Conservation (phyloP, 2,329 filamentous ascomycete species). For the Fusarium redolens region DNA sequence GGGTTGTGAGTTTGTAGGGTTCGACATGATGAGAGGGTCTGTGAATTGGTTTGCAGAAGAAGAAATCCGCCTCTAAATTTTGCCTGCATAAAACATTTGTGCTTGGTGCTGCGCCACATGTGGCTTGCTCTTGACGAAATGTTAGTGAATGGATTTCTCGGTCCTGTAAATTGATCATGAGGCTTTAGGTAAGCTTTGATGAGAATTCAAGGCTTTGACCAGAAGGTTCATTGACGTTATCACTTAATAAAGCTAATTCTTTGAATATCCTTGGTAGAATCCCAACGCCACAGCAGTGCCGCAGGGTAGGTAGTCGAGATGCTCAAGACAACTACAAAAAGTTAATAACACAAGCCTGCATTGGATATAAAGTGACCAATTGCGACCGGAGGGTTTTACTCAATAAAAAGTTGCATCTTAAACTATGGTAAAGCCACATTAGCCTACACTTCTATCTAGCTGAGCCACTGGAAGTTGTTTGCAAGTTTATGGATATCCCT, state of each 20-base stretch:
- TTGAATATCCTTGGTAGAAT: no score
- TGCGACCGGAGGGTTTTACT: accelerated
- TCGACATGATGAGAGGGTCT: constrained; percentile 3
- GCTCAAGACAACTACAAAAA: not conserved
- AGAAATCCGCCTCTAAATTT: not conserved
- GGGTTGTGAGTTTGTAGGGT: not conserved
- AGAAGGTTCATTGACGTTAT: no score
- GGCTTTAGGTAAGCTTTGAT: no score
- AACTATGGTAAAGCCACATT: accelerated
- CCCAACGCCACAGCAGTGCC: no score
- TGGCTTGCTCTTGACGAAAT: accelerated
- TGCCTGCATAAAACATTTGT: not conserved
- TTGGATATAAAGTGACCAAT: not conserved
- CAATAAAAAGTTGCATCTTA: not conserved
- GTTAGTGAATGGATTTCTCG: no score
- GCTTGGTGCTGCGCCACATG: not conserved
- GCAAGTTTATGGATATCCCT: no score
- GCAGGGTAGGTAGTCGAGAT: not conserved
- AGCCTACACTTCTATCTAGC: no score
- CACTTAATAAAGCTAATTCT: no score
- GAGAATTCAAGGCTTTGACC: no score
- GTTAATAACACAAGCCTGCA: not conserved
- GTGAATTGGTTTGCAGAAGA: not conserved
- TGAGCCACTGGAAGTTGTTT: accelerated
- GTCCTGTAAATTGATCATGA: no score